phyloP scores from a whole-genome alignment of 768 basidiomycete genomes.

The Dendrothele bispora region DNA sequence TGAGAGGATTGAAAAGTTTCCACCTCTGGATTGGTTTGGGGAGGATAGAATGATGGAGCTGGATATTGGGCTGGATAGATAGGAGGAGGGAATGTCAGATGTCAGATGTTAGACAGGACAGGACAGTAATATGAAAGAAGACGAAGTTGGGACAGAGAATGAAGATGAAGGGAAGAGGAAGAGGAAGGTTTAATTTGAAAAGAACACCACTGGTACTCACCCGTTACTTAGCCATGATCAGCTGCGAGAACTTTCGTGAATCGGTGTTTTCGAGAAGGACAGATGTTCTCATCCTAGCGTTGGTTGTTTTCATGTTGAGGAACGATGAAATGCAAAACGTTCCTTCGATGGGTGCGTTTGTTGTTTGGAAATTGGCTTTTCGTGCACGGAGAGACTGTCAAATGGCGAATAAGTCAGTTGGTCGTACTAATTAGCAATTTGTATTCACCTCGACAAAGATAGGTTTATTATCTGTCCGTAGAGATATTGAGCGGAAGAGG shows the following conservation, averaged over 20 bases:
- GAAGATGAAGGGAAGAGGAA: too few relatives aligned
- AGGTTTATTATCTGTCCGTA: background rate
- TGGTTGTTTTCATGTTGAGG: background rate
- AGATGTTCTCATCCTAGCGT: slow-evolving; percentile 1
- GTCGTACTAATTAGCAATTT: background rate
- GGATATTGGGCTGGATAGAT: background rate
- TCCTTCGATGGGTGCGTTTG: slow-evolving; percentile 3
- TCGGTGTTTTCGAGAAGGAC: background rate
- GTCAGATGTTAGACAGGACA: background rate
- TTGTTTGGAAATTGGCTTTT: slow-evolving; percentile 1
- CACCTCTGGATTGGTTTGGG: background rate
- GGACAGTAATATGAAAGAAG: too few relatives aligned
- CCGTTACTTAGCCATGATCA: slow-evolving; percentile 1
- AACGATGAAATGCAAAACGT: background rate
- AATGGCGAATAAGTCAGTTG: background rate
- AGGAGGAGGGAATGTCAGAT: background rate
- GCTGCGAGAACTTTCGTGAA: background rate
- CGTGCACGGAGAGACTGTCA: background rate
- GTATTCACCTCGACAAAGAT: background rate
- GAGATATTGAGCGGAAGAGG: slow-evolving; percentile 4
- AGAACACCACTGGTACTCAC: too few relatives aligned
- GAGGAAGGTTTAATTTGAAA: too few relatives aligned
- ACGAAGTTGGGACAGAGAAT: too few relatives aligned
- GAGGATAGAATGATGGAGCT: slow-evolving; percentile 1
- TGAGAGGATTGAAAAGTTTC: slow-evolving; percentile 3